Evolutionary conservation across 495 filamentous ascomycete species (phyloP), one percentile per base, ranked within the genome.

Genomic region (Penicillium coffeae): DNA sequence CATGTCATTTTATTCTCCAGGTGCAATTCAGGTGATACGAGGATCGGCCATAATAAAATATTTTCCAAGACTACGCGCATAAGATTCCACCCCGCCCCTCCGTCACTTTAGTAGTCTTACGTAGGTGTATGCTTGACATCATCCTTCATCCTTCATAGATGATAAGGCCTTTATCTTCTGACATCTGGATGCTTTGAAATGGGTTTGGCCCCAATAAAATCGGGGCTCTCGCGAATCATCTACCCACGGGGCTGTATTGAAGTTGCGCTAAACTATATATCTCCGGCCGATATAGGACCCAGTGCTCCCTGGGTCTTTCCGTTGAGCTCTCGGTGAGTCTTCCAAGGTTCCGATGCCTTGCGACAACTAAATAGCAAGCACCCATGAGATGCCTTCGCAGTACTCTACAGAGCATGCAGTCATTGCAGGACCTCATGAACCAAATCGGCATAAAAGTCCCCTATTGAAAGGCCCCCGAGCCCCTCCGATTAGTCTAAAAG

Each of bases 1-100:
- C 39, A 43, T 33, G 13, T 49, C 5, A 3, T 35, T 47, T 27
- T 27, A 30, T 42, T 21, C 47, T 49, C n/a, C 38, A 27, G 34
- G 22, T 48, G 10, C 47, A 38, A 19, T 48, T 55, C 41, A 47
- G 47, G 53, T 47, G 52, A 48, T 45, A 40, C 43, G 30, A 27
- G 42, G 37, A 14, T 45, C 27, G 21, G 10, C 10, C 25, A 30
- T 30, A 30, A 30, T 30, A 30, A 30, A 10, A 30, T 10, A 30
- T 30, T 30, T n/a, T n/a, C n/a, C n/a, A n/a, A n/a, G n/a, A n/a
- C n/a, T n/a, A n/a, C n/a, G n/a, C n/a, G n/a, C n/a, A n/a, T n/a
- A n/a, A n/a, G n/a, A 30, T 30, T 30, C 25, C 25, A 30, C 4
- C 4, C 10, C 25, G 10, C 25, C 25, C 10, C 25, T 30, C 25